phyloP scores from a whole-genome alignment of 2,329 filamentous ascomycete genomes.

The Talaromyces sp. region DNA sequence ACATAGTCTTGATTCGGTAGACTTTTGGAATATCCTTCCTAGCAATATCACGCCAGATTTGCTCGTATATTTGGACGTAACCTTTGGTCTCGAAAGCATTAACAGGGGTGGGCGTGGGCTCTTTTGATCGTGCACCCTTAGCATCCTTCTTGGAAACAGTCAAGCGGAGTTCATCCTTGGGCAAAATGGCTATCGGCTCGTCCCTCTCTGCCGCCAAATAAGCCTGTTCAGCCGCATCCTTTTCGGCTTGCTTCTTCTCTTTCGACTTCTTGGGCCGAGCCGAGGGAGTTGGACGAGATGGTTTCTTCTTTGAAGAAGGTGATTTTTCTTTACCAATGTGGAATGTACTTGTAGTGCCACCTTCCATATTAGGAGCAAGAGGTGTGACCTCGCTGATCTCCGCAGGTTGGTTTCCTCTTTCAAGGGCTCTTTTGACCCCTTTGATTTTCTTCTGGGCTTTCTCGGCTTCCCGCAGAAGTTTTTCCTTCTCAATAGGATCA shows the following conservation, averaged over 20 bases:
- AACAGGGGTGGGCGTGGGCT: slow-evolving; percentile 49
- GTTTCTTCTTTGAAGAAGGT: slow-evolving; percentile 50
- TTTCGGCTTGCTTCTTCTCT: slow-evolving; percentile 65
- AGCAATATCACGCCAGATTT: slow-evolving; percentile 93
- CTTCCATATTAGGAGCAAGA: slow-evolving; percentile 75
- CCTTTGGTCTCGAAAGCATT: slow-evolving; percentile 79
- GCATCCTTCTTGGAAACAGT: slow-evolving; percentile 44
- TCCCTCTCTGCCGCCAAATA: slow-evolving; percentile 64
- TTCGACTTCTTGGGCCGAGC: slow-evolving; percentile 83
- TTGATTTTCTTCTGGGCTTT: slow-evolving; percentile 89
- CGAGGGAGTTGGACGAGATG: slow-evolving; percentile 48
- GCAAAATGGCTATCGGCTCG: slow-evolving; percentile 49
- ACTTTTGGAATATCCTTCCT: slow-evolving; percentile 93
- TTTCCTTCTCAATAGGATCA: slow-evolving; percentile 77
- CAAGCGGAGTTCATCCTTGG: slow-evolving; percentile 53
- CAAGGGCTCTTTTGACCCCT: slow-evolving; percentile 80
- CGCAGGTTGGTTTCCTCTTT: slow-evolving; percentile 72
- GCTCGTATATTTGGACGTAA: slow-evolving; percentile 94
- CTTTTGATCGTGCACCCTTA: slow-evolving; percentile 39
- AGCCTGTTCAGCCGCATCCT: slow-evolving; percentile 76
- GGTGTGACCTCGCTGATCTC: slow-evolving; percentile 68
- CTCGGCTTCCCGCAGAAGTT: slow-evolving; percentile 78
- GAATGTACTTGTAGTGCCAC: slow-evolving; percentile 81
- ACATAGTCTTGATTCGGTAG: slow-evolving; percentile 80
- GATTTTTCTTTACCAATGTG: slow-evolving; percentile 58